These are phyloP conservation scores for Lathyrus tuberosus DNA, from an alignment of 306 rosid genomes.

Conservation along the genomic window DNA sequence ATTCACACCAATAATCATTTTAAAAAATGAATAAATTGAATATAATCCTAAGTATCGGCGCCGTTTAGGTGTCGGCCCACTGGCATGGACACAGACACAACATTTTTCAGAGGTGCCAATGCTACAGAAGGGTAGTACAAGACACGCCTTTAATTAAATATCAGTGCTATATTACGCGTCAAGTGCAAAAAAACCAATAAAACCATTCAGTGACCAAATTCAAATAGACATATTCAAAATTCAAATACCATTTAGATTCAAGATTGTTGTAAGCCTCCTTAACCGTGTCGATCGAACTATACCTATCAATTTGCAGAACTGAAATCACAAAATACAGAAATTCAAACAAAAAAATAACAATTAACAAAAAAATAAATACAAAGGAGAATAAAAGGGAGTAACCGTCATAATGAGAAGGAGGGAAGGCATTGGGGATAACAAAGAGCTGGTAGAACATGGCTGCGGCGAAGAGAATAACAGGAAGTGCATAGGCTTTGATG, in stretches of 20 bases:
- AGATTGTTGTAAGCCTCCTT: conserved; percentile 62
- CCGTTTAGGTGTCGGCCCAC: too few species aligned
- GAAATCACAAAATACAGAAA: conserved; percentile 22
- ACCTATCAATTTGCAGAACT: conserved; percentile 64
- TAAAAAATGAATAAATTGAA: too few species aligned
- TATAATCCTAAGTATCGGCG: too few species aligned
- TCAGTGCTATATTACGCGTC: not conserved
- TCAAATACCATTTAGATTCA: conserved; percentile 60
- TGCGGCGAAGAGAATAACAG: conserved; percentile 63
- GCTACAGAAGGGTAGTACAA: too few species aligned
- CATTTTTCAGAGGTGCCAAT: too few species aligned
- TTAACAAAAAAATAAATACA: not conserved
- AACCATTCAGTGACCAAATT: not conserved
- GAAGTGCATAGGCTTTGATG: conserved; percentile 70
- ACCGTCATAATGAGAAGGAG: conserved; percentile 86
- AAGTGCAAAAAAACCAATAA: conserved; percentile 21
- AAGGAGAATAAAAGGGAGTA: not conserved
- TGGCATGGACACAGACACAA: too few species aligned
- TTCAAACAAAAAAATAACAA: not conserved
- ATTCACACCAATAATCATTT: too few species aligned
- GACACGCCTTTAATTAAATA: too few species aligned
- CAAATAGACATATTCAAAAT: not conserved
- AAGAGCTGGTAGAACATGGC: conserved; percentile 78
- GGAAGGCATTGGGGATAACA: conserved; percentile 79
- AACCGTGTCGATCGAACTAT: conserved; percentile 64